These are phyloP conservation scores for Thelonectria olida DNA, from an alignment of 2,329 filamentous ascomycete genomes.

Conservation along the genomic window DNA sequence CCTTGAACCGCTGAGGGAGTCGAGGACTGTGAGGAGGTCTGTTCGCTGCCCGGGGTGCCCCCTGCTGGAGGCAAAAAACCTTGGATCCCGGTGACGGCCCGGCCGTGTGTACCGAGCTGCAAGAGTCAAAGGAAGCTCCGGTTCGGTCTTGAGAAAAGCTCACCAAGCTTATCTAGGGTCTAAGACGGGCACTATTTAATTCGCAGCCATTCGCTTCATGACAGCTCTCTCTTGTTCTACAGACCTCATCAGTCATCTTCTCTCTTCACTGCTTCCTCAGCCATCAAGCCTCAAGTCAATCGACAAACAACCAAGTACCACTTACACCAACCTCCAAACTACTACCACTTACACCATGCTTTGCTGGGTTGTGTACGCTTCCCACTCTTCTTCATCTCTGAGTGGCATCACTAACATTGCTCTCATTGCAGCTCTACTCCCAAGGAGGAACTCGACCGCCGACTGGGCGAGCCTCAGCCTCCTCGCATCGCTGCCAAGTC, in stretches of 20 bases:
- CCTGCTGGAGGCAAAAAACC: not conserved
- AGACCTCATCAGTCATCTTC: constrained; percentile 4
- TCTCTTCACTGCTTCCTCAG: not conserved
- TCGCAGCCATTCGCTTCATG: not conserved
- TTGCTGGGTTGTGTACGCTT: constrained; percentile 22
- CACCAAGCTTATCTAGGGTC: constrained; percentile 2
- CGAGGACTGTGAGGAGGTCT: not conserved
- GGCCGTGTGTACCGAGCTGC: constrained; percentile 8
- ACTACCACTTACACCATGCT: constrained; percentile 17
- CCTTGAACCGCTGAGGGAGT: not conserved
- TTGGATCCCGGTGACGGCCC: constrained; percentile 17
- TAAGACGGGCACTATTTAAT: constrained; percentile 9
- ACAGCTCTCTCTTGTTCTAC: not conserved
- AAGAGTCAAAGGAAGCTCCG: constrained; percentile 5
- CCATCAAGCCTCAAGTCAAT: not conserved
- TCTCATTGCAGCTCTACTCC: constrained; percentile 9
- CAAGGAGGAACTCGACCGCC: constrained; percentile 21
- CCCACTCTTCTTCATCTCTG: not conserved
- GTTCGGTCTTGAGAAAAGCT: constrained; percentile 1
- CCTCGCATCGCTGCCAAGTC: constrained; percentile 16
- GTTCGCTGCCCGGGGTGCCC: not conserved
- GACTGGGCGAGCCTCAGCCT: constrained; percentile 17
- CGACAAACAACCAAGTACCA: not conserved
- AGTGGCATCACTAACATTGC: not conserved
- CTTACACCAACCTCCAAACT: not conserved